Evolutionary conservation across 192 early-diverging fungal species (phyloP), one percentile per base, ranked within the genome.

Genomic region (Bifiguratus adelaidae): DNA sequence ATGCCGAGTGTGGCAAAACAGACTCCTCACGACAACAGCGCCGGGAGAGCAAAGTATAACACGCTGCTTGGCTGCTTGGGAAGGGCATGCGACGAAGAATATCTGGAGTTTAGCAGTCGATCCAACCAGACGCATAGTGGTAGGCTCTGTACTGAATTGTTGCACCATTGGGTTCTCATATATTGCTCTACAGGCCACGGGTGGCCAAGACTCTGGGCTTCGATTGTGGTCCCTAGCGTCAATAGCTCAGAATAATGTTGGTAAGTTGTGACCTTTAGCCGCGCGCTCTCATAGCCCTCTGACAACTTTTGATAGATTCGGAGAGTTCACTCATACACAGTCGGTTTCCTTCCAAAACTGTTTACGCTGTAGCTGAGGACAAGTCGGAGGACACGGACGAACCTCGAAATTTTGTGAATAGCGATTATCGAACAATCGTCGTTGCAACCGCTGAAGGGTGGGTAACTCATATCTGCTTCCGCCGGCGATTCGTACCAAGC

Each of bases 201-300:
- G 90, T 16, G 90, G 86, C 0, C 79, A 79, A 22, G 90, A 93
- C 57, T 77, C 83, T 1, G 88, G 84, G 3, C 69, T 93, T 32
- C 71, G 81, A 8, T 52, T 88, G 1, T 91, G 88, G 84, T 67
- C 76, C 7, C 45, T 85, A 21, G 51, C 45, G n/a, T 57, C 67
- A 3, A 63, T 80, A 9, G 61, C 60, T 34, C 45, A 61, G 15
- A 73, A 77, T 24, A 67, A 71, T 25, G 68, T 77, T 26, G 73
- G 74, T 73, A 56, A n/a, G 41, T 23, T 37, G 12, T 34, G 13
- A 20, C 18, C 12, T 12, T 9, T 9, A 27, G 7, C 2, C 22
- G 16, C 3, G n/a, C n/a, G n/a, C n/a, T n/a, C n/a, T n/a, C n/a
- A n/a, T n/a, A n/a, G n/a, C n/a, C n/a, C n/a, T n/a, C n/a, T n/a